Percentiles rank a stretch among this genome's conserved stretches.
Evolutionary conservation across 345 rosid genomes (phyloP).

Genomic region (Pseudoturritis turrita): DNA sequence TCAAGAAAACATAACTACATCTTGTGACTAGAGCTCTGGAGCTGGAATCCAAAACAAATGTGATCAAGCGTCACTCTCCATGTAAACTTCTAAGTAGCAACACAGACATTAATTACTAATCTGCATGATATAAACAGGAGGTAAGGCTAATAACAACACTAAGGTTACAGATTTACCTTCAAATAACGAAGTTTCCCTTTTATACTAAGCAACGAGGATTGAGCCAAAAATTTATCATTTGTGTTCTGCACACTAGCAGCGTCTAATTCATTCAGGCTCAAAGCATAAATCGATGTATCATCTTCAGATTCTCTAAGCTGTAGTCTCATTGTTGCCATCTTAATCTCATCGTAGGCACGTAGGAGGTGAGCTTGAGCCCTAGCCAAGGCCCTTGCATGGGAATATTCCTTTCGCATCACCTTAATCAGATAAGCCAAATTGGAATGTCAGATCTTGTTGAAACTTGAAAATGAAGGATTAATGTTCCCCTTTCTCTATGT

Average conservation of each 20-base stretch:
- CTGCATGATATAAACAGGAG: neutral
- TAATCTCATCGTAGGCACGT: slow-evolving; percentile 85
- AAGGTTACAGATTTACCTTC: slow-evolving; percentile 48
- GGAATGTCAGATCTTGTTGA: slow-evolving; percentile 26
- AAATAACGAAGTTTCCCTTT: slow-evolving; percentile 90
- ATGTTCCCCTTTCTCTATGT: neutral
- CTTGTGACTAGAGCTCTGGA: neutral
- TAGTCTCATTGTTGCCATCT: slow-evolving; percentile 87
- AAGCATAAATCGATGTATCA: slow-evolving; percentile 70
- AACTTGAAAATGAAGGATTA: slow-evolving; percentile 3
- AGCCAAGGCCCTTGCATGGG: slow-evolving; percentile 72
- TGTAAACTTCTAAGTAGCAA: neutral
- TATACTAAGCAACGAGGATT: slow-evolving; percentile 48
- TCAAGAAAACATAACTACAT: neutral
- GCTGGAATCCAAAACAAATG: neutral
- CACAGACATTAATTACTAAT: neutral
- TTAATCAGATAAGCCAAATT: slow-evolving; percentile 22
- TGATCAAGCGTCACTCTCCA: neutral
- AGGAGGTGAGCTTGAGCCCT: slow-evolving; percentile 80
- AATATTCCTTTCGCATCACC: slow-evolving; percentile 92
- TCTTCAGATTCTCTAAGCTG: slow-evolving; percentile 71
- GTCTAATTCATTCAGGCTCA: slow-evolving; percentile 68
- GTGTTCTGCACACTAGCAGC: slow-evolving; percentile 69
- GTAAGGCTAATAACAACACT: neutral
- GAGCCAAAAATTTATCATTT: slow-evolving; percentile 71